Percentiles rank a stretch among this genome's conserved stretches.
Evolutionary conservation across 2,329 filamentous ascomycete species (phyloP).

Genomic region (Boeremia lycopersici): DNA sequence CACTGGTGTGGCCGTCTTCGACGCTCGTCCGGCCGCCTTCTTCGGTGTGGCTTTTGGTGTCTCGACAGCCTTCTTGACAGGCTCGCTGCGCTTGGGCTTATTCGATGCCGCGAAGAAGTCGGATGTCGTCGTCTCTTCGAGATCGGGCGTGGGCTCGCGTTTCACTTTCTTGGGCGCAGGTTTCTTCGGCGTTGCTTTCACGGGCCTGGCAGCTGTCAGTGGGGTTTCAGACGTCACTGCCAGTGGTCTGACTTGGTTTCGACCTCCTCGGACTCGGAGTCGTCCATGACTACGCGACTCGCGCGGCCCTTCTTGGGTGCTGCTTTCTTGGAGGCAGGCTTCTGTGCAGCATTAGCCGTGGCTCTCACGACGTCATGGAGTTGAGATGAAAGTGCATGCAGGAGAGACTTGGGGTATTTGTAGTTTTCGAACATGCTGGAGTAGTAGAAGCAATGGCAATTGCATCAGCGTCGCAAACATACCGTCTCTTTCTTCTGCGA

Average conservation of each 20-base stretch:
- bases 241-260: constrained; percentile 34
- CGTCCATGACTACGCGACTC: constrained; percentile 69
- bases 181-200: constrained; percentile 61
- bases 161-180: constrained; percentile 63
- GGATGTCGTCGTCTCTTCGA: constrained; percentile 65
- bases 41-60: constrained; percentile 44
- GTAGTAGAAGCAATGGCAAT: not conserved
- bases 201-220: constrained; percentile 42
- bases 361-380: too few relatives aligned
- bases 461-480: constrained; percentile 11
- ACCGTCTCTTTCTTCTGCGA: constrained; percentile 43
- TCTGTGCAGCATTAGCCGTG: constrained; percentile 23
- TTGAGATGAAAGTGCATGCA: too few relatives aligned
- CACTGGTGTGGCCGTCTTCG: constrained; percentile 43
- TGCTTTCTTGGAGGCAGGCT: constrained; percentile 44
- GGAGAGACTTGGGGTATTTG: too few relatives aligned
- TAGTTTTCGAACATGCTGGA: too few relatives aligned
- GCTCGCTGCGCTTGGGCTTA: constrained; percentile 58
- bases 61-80: constrained; percentile 43
- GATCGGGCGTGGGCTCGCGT: constrained; percentile 55
- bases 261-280: constrained; percentile 54
- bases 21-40: constrained; percentile 39
- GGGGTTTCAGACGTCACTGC: constrained; percentile 10
- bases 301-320: constrained; percentile 50
- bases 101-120: constrained; percentile 68